Conservation (phyloP, 1,139 yeast species). For the Nakaseomyces bracarensis region DNA sequence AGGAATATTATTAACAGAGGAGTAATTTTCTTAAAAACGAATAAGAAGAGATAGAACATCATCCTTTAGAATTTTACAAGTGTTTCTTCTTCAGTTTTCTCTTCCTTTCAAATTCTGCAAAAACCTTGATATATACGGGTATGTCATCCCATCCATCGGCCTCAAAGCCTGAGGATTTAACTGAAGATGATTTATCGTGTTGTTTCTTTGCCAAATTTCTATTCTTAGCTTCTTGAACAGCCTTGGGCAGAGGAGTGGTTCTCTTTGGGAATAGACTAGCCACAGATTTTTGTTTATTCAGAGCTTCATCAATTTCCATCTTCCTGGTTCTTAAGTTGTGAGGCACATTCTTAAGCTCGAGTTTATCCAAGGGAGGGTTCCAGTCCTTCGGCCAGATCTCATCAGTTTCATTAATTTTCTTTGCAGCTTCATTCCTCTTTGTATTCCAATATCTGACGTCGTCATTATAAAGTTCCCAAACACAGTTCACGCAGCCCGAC, state of each 20-base stretch:
- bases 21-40: no score
- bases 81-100: slow-evolving; percentile 36
- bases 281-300: slow-evolving; percentile 20
- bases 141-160: slow-evolving; percentile 57
- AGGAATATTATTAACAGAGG: no score
- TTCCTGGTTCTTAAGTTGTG: slow-evolving; percentile 21
- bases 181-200: slow-evolving; percentile 8
- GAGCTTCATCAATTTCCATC: slow-evolving; percentile 18
- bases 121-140: slow-evolving; percentile 69
- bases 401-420: slow-evolving; percentile 40
- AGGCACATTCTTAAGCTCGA: slow-evolving; percentile 38
- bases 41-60: no score
- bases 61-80: no score
- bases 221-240: slow-evolving; percentile 29
- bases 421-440: slow-evolving; percentile 53
- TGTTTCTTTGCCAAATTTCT: slow-evolving; percentile 16
- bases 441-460: slow-evolving; percentile 77
- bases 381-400: slow-evolving; percentile 77
- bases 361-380: slow-evolving; percentile 54
- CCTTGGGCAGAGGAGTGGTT: slow-evolving; percentile 27
- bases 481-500: slow-evolving; percentile 96
- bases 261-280: slow-evolving; percentile 30
- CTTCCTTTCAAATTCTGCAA: slow-evolving; percentile 72
- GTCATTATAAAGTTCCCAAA: slow-evolving; percentile 88
- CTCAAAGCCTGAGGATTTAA: slow-evolving; percentile 25